A percentile compares a stretch with the other conserved stretches of the same genome.
Conservation (phyloP, 2,329 filamentous ascomycete species). For the Claviceps sp. region DNA sequence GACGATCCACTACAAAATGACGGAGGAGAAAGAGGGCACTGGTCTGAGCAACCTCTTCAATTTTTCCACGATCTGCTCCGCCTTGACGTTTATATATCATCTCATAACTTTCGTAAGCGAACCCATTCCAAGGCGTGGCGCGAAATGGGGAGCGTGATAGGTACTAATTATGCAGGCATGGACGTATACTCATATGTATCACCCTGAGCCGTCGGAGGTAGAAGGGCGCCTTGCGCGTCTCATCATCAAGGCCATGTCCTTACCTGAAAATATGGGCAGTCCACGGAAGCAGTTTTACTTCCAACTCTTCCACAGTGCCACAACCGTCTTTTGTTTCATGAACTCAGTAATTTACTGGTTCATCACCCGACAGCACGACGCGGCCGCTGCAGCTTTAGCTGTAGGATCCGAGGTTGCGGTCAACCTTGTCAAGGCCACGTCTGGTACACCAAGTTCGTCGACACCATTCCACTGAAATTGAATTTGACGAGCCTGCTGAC, state of each 20-base stretch:
- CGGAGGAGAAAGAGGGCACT: constrained; percentile 24
- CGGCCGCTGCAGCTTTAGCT: constrained; percentile 3
- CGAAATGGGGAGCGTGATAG: neutral
- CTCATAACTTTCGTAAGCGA: constrained; percentile 30
- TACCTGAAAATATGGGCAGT: constrained; percentile 27
- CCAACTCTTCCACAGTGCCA: constrained; percentile 35
- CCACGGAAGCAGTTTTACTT: constrained; percentile 33
- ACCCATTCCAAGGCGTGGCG: neutral
- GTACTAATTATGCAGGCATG: constrained; percentile 25
- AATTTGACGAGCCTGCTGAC: neutral
- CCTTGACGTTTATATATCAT: constrained; percentile 31
- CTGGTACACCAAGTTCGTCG: constrained; percentile 13
- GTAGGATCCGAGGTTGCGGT: neutral
- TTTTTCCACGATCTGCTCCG: constrained; percentile 32
- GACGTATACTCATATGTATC: constrained; percentile 39
- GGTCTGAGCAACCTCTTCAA: constrained; percentile 33
- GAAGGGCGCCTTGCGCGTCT: constrained; percentile 22
- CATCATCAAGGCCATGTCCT: constrained; percentile 28
- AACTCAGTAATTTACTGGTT: constrained; percentile 39
- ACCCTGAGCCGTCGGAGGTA: constrained; percentile 26
- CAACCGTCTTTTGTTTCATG: constrained; percentile 33
- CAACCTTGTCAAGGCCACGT: constrained; percentile 1
- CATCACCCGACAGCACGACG: constrained; percentile 20
- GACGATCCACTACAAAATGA: constrained; percentile 32
- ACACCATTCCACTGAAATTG: neutral